Percentiles rank a stretch among this genome's conserved stretches.
These are phyloP conservation scores for Camelina sativa DNA, from an alignment of 345 rosid genomes.

Conservation along the genomic window DNA sequence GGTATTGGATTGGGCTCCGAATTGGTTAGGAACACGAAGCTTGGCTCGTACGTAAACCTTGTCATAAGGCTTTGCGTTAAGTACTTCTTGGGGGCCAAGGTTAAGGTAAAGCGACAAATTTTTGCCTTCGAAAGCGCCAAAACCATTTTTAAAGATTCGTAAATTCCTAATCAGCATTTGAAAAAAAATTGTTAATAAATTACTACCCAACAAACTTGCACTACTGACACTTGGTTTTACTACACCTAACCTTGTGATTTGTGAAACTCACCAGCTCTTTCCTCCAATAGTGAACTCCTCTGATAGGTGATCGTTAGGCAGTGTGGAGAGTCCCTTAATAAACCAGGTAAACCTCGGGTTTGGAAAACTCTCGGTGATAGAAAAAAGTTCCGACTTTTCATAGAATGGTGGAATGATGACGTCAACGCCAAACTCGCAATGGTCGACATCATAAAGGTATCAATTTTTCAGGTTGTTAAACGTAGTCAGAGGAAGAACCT, in stretches of 20 bases:
- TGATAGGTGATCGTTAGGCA: slow-evolving; percentile 4
- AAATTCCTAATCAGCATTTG: neutral
- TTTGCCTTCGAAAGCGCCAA: neutral
- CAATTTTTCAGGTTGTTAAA: neutral
- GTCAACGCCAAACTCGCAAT: slow-evolving; percentile 15
- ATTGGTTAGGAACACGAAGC: slow-evolving; percentile 26
- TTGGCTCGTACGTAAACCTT: slow-evolving; percentile 26
- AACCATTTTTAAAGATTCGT: neutral
- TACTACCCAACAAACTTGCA: neutral
- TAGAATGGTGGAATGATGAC: neutral
- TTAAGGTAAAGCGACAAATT: slow-evolving; percentile 6
- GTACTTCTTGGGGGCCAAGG: slow-evolving; percentile 12
- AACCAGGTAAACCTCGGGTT: neutral
- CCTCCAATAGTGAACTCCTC: slow-evolving; percentile 9
- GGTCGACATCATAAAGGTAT: neutral
- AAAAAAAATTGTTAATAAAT: neutral
- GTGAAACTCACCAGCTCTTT: slow-evolving; percentile 14
- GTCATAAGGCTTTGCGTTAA: slow-evolving; percentile 25
- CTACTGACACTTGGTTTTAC: neutral
- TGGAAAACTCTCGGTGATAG: neutral
- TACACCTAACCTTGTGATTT: neutral
- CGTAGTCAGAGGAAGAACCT: neutral
- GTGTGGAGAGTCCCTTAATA: neutral
- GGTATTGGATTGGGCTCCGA: neutral
- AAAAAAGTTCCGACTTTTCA: slow-evolving; percentile 4